A percentile compares a stretch with the other conserved stretches of the same genome.
Conservation (phyloP, 1,139 yeast species). For the Suhomyces kunorum region DNA sequence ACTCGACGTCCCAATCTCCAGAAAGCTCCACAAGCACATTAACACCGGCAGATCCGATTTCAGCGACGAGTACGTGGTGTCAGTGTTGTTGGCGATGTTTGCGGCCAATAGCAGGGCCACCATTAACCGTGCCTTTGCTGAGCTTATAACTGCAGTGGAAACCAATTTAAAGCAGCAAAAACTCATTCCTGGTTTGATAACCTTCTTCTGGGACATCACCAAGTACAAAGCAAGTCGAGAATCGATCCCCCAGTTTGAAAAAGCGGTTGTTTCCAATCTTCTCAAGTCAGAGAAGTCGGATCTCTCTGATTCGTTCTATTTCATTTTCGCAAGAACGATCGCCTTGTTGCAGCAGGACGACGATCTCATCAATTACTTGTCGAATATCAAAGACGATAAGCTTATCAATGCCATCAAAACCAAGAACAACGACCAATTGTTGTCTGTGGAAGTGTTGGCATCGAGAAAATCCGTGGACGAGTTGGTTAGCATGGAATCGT, state of each 20-base stretch:
- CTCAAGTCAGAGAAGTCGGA: constrained; percentile 18
- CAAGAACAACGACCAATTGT: constrained; percentile 26
- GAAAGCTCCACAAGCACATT: constrained; percentile 31
- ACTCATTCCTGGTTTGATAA: constrained; percentile 45
- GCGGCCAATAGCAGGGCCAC: constrained; percentile 5
- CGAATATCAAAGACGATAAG: constrained; percentile 30
- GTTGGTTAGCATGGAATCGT: constrained; percentile 16
- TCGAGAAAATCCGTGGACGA: constrained; percentile 27
- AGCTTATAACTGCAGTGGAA: constrained; percentile 10
- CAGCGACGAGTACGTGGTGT: constrained; percentile 28
- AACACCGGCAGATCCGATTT: constrained; percentile 9
- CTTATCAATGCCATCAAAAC: constrained; percentile 36
- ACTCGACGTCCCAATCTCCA: constrained; percentile 20
- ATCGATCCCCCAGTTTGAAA: background rate
- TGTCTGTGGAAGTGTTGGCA: constrained; percentile 39
- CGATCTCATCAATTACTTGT: constrained; percentile 34
- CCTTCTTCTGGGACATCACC: constrained; percentile 29
- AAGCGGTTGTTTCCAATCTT: constrained; percentile 6
- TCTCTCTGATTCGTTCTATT: constrained; percentile 25
- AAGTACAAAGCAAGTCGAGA: background rate
- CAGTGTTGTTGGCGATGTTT: constrained; percentile 49
- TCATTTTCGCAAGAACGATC: constrained; percentile 47
- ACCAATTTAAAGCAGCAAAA: constrained; percentile 21
- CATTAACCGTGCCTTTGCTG: constrained; percentile 4
- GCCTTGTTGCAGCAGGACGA: constrained; percentile 33